These are phyloP conservation scores for Amniculicola lignicola DNA, from an alignment of 495 filamentous ascomycete genomes.

Conservation along the genomic window DNA sequence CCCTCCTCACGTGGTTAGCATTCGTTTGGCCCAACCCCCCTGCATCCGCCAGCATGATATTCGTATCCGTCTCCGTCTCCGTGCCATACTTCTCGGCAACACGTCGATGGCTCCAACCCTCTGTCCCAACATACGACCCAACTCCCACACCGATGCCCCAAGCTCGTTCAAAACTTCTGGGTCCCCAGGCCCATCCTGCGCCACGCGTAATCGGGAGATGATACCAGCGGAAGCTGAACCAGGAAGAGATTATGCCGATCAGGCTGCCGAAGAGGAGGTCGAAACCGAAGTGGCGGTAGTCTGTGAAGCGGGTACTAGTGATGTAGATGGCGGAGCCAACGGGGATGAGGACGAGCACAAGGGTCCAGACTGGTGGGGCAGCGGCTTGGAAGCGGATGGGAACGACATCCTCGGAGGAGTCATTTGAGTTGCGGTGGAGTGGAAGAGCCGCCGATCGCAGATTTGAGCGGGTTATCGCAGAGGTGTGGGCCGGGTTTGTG, in stretches of 20 bases:
- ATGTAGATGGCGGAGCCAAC: conserved; percentile 60
- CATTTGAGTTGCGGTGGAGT: conserved; percentile 1
- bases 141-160: conserved; percentile 45
- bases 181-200: conserved; percentile 43
- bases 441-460: conserved; percentile 16
- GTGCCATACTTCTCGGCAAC: too few species aligned
- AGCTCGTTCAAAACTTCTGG: conserved; percentile 37
- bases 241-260: conserved; percentile 56
- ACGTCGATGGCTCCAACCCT: conserved; percentile 37
- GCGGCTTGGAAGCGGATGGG: conserved; percentile 51
- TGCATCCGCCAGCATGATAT: too few species aligned
- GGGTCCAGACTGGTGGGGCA: conserved; percentile 57
- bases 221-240: conserved; percentile 61
- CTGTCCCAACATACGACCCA: conserved; percentile 39
- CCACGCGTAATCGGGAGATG: conserved; percentile 41
- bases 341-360: conserved; percentile 57
- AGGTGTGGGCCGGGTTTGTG: conserved; percentile 24
- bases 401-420: conserved; percentile 7
- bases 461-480: conserved; percentile 20
- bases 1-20: too few species aligned
- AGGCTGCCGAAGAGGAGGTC: conserved; percentile 60
- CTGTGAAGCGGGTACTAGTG: conserved; percentile 58
- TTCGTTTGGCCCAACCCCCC: too few species aligned
- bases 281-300: conserved; percentile 62
- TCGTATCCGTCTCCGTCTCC: too few species aligned